Percentiles rank a stretch among this genome's conserved stretches.
These are phyloP conservation scores for Saccharomycopsis capsularis DNA, from an alignment of 805 yeast genomes.

Conservation along the genomic window DNA sequence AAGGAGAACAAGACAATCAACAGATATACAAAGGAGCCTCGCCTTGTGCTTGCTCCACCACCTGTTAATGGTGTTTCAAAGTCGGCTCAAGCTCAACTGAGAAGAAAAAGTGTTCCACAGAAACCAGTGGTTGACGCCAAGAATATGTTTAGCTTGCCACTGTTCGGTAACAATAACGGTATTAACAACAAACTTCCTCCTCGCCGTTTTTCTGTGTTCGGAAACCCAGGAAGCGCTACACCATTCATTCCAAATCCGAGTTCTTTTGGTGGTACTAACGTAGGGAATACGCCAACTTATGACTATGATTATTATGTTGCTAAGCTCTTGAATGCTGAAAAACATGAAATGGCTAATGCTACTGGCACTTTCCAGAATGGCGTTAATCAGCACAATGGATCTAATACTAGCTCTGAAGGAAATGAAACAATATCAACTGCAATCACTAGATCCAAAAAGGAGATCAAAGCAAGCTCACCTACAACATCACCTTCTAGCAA, in stretches of 20 bases:
- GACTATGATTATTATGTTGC: neutral
- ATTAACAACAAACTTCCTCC: neutral
- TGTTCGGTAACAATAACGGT: neutral
- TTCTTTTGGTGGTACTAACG: neutral
- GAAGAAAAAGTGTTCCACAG: neutral
- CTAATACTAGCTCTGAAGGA: neutral
- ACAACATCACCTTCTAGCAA: neutral
- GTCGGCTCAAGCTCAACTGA: neutral
- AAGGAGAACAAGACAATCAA: constrained; percentile 24
- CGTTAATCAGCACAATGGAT: neutral
- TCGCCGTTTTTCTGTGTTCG: neutral
- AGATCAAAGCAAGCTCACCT: neutral
- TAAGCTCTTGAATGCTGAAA: neutral
- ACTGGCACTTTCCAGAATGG: neutral
- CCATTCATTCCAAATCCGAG: neutral
- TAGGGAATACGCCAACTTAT: neutral
- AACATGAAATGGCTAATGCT: neutral
- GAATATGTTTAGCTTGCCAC: neutral
- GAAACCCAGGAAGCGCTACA: neutral
- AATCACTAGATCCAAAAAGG: neutral
- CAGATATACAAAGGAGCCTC: constrained; percentile 10
- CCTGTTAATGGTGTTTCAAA: constrained; percentile 5
- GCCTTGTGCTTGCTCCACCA: constrained; percentile 12
- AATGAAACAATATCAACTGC: neutral
- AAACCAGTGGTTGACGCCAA: neutral